phyloP scores from a whole-genome alignment of 164 flowering plant species.

The Hamamelis virginiana region DNA sequence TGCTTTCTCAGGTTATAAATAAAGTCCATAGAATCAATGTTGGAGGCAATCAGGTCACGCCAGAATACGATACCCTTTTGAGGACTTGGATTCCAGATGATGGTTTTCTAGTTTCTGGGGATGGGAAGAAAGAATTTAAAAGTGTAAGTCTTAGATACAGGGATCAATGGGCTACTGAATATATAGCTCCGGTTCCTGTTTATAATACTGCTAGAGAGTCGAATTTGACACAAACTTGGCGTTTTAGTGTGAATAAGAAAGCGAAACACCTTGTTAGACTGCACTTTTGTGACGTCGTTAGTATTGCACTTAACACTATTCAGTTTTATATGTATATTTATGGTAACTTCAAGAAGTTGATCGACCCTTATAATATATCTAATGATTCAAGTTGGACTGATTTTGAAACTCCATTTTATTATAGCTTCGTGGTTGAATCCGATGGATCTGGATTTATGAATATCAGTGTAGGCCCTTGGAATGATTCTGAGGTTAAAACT shows the following conservation, averaged over 20 bases:
- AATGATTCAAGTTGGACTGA: too few species aligned
- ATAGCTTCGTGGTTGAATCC: constrained; percentile 36
- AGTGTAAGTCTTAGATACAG: neutral
- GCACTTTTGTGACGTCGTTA: constrained; percentile 45
- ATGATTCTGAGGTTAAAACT: neutral
- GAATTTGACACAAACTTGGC: constrained; percentile 31
- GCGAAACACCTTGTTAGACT: constrained; percentile 29
- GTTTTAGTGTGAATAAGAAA: constrained; percentile 27
- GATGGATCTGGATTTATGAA: constrained; percentile 36
- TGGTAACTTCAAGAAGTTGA: neutral
- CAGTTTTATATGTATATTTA: constrained; percentile 30
- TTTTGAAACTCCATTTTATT: constrained; percentile 29
- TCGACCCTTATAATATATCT: constrained; percentile 3
- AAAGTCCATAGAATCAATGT: constrained; percentile 15
- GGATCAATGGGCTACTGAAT: constrained; percentile 1
- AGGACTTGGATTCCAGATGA: constrained; percentile 15
- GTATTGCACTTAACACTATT: neutral
- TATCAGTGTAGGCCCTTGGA: constrained; percentile 32
- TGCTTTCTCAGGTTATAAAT: neutral
- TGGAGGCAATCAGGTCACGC: constrained; percentile 8
- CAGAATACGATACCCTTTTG: constrained; percentile 7
- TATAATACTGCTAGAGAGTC: constrained; percentile 40
- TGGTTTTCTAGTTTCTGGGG: neutral
- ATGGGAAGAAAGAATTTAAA: neutral
- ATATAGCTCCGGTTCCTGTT: constrained; percentile 39